These are phyloP conservation scores for Geopyxis carbonaria DNA, from an alignment of 495 filamentous ascomycete genomes.

Conservation along the genomic window DNA sequence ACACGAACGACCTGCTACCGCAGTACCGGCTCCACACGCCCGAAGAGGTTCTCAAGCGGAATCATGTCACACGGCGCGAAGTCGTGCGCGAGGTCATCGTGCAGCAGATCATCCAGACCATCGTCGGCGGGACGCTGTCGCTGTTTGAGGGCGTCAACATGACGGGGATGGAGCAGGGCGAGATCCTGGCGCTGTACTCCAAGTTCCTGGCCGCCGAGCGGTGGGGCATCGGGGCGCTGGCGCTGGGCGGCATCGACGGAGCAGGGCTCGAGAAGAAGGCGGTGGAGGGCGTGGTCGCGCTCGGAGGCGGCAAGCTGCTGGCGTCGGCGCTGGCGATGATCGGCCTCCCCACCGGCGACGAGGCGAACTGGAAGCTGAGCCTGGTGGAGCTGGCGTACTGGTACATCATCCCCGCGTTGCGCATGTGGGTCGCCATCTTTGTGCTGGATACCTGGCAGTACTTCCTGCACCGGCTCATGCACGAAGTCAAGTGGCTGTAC, in stretches of 20 bases:
- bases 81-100: slow-evolving; percentile 74
- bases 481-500: slow-evolving; percentile 91
- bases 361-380: slow-evolving; percentile 58
- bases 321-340: slow-evolving; percentile 23
- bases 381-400: slow-evolving; percentile 63
- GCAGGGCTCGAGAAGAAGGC: slow-evolving; percentile 22
- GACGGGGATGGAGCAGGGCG: slow-evolving; percentile 60
- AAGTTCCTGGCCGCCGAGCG: slow-evolving; percentile 17
- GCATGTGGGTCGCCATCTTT: slow-evolving; percentile 53
- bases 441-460: slow-evolving; percentile 94
- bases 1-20: slow-evolving; percentile 63
- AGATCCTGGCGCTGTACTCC: slow-evolving; percentile 33
- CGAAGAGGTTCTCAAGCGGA: slow-evolving; percentile 67
- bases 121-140: slow-evolving; percentile 41
- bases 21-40: slow-evolving; percentile 86
- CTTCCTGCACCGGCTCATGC: slow-evolving; percentile 86
- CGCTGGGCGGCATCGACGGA: slow-evolving; percentile 41
- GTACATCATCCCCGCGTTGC: slow-evolving; percentile 53
- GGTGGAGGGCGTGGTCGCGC: slow-evolving; percentile 10
- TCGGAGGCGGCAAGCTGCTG: slow-evolving; percentile 13
- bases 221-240: slow-evolving; percentile 23
- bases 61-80: slow-evolving; percentile 65
- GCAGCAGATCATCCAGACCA: slow-evolving; percentile 75
- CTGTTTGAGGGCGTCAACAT: slow-evolving; percentile 47
- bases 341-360: too few relatives aligned